Evolutionary conservation across 2,329 filamentous ascomycete species (phyloP).

Genomic region (Aspergillus chevalieri): DNA sequence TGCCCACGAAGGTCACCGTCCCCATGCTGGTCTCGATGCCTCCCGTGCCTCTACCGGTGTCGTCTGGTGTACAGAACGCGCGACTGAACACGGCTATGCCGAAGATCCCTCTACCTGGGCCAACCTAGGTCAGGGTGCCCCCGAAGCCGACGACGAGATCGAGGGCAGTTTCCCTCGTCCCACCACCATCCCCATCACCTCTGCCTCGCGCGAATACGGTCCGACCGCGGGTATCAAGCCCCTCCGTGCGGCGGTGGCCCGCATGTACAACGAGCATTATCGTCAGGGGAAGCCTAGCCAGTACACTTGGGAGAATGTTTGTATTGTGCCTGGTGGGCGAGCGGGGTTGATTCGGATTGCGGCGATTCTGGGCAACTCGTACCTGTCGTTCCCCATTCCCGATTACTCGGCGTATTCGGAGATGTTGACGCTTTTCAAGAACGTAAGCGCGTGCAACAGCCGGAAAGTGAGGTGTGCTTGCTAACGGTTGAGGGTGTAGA

Average conservation of each 20-base stretch:
- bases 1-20: constrained; percentile 83
- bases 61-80: constrained; percentile 68
- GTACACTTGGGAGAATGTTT: constrained; percentile 97
- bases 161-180: constrained; percentile 81
- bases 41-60: constrained; percentile 86
- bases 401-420: constrained; percentile 98
- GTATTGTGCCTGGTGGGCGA: constrained; percentile 87
- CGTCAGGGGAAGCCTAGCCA: constrained; percentile 78
- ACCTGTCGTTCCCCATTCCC: constrained; percentile 88
- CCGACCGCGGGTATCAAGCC: constrained; percentile 92
- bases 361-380: constrained; percentile 85
- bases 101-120: constrained; percentile 82
- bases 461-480: background rate
- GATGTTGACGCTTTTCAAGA: constrained; percentile 92
- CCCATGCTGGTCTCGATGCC: constrained; percentile 85
- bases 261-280: constrained; percentile 89
- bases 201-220: constrained; percentile 79
- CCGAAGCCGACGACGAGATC: constrained; percentile 90
- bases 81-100: constrained; percentile 78
- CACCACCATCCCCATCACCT: constrained; percentile 67
- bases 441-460: constrained; percentile 40
- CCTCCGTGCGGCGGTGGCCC: constrained; percentile 79
- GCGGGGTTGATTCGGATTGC: constrained; percentile 92
- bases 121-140: constrained; percentile 88
- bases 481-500: constrained; percentile 43